Evolutionary conservation across 495 filamentous ascomycete genomes (phyloP).

Genomic region (Friedmanniomyces endolithicus): DNA sequence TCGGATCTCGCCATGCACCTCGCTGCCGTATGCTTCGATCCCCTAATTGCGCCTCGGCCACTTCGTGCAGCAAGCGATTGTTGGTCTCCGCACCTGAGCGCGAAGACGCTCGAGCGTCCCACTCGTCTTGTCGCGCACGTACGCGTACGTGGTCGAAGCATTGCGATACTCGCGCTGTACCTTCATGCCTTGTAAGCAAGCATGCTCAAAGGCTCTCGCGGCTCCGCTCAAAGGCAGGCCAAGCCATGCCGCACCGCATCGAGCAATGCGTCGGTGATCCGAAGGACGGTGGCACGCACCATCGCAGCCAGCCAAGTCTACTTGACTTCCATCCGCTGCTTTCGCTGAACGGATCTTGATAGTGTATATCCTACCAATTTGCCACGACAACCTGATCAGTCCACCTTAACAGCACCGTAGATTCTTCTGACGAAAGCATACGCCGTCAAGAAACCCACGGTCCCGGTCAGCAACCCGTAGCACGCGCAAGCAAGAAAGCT

Average conservation of each 20-base stretch:
- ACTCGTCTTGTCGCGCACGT: too few species aligned
- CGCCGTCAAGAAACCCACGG: constrained; percentile 75
- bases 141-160: too few species aligned
- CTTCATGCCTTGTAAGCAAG: background rate
- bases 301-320: too few species aligned
- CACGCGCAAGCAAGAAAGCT: constrained; percentile 66
- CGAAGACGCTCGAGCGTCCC: too few species aligned
- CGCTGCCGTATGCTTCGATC: too few species aligned
- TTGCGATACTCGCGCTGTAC: background rate
- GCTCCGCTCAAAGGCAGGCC: too few species aligned
- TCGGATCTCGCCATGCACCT: too few species aligned
- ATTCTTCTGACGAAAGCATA: constrained; percentile 84
- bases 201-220: background rate
- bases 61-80: too few species aligned
- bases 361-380: background rate
- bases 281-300: too few species aligned
- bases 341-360: background rate
- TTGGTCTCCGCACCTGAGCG: too few species aligned
- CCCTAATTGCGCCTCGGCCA: too few species aligned
- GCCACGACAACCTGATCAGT: constrained; percentile 20
- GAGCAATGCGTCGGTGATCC: background rate
- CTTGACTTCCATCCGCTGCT: background rate
- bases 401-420: constrained; percentile 50
- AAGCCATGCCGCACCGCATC: background rate
- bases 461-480: constrained; percentile 75